Evolutionary conservation across 192 early-diverging fungal genomes (phyloP).

Genomic region (Lobosporangium transversale): DNA sequence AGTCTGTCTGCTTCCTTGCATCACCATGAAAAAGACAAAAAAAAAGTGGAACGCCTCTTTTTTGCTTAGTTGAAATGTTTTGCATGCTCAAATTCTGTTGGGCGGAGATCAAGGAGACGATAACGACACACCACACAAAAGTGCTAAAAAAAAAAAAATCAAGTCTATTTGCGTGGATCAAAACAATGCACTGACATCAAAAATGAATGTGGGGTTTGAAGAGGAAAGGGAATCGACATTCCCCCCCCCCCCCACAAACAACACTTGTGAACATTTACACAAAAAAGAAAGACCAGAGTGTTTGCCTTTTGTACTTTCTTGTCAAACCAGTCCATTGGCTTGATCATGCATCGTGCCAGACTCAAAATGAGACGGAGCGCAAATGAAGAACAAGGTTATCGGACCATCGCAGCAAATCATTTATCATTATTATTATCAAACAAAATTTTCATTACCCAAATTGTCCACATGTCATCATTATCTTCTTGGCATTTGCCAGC

Average conservation of each 20-base stretch:
- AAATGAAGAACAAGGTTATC: slow-evolving; percentile 23
- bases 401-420: slow-evolving; percentile 4
- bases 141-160: background rate
- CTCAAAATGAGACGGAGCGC: background rate
- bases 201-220: no score
- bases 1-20: background rate
- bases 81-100: slow-evolving; percentile 31
- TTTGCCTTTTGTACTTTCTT: no score
- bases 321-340: background rate
- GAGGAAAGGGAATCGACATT: no score
- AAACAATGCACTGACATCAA: no score
- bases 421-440: background rate
- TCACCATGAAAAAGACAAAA: background rate
- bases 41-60: background rate
- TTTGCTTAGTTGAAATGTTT: background rate
- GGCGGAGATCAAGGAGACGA: slow-evolving; percentile 48
- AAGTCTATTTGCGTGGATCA: background rate
- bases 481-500: no score
- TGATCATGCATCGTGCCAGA: background rate
- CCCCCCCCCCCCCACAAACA: no score
- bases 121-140: slow-evolving; percentile 17
- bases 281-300: no score
- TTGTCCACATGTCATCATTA: background rate
- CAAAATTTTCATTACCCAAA: no score
- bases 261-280: no score